phyloP scores from a whole-genome alignment of 2,329 filamentous ascomycete species.

The Septoria linicola region DNA sequence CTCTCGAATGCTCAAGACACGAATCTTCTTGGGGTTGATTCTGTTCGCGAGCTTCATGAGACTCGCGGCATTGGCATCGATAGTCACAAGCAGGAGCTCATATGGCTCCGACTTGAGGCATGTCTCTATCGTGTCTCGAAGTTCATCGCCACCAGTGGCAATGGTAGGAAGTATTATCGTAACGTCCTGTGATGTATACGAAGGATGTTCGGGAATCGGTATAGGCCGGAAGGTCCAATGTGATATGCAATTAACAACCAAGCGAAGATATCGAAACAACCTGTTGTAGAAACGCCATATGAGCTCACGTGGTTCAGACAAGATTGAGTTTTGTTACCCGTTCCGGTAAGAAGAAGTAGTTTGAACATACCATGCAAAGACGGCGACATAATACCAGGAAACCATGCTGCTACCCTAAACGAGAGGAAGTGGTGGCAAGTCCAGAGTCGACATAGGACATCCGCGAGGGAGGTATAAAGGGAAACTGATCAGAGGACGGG shows the following conservation, averaged over 20 bases:
- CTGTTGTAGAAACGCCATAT: conserved; percentile 48
- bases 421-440: conserved; percentile 32
- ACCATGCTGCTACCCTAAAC: conserved; percentile 38
- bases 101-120: conserved; percentile 68
- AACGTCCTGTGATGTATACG: conserved; percentile 76
- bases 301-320: conserved; percentile 28
- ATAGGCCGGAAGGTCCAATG: conserved; percentile 87
- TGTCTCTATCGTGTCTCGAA: conserved; percentile 76
- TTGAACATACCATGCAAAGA: conserved; percentile 36
- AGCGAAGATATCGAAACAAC: conserved; percentile 81
- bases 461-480: conserved; percentile 26
- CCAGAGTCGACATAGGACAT: conserved; percentile 34
- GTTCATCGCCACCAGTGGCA: conserved; percentile 78
- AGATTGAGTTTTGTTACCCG: conserved; percentile 26
- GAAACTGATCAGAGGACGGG: conserved; percentile 30
- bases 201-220: conserved; percentile 77
- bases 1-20: conserved; percentile 73
- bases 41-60: conserved; percentile 52
- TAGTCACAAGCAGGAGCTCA: conserved; percentile 82
- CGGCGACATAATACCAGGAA: conserved; percentile 37
- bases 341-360: conserved; percentile 15
- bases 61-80: conserved; percentile 69
- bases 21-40: conserved; percentile 63
- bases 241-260: conserved; percentile 79
- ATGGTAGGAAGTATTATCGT: conserved; percentile 94